phyloP scores from a whole-genome alignment of 371 early-diverging fungal genomes.

The Vittaforma corneae region DNA sequence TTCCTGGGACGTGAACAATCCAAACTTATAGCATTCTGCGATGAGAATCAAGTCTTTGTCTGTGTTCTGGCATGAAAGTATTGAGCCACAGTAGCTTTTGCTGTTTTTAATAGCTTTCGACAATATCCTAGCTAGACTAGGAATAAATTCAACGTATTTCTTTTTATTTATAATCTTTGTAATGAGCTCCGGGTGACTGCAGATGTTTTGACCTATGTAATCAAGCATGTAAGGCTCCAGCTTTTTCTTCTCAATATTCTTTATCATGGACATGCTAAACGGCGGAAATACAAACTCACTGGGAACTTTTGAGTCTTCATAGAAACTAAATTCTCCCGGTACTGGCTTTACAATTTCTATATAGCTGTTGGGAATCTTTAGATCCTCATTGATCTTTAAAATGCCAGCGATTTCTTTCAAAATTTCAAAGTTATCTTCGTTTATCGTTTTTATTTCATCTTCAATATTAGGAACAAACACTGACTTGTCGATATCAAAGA shows the following conservation, averaged over 20 bases:
- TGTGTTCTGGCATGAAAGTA: too few relatives aligned
- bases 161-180: background rate
- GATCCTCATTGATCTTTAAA: background rate
- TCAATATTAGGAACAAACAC: background rate
- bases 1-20: background rate
- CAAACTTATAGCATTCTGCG: slow-evolving; percentile 14
- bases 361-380: background rate
- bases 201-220: background rate
- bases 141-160: background rate
- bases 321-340: background rate
- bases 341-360: background rate
- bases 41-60: background rate
- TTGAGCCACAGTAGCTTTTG: background rate
- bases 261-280: too few relatives aligned
- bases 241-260: background rate
- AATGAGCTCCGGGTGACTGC: background rate
- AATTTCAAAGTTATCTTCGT: slow-evolving; percentile 5
- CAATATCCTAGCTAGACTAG: slow-evolving; percentile 7
- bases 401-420: background rate
- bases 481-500: background rate
- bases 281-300: background rate
- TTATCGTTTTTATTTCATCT: background rate
- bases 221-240: background rate
- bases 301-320: background rate
- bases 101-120: background rate